Percentiles rank a stretch among this genome's conserved stretches.
Conservation (phyloP, 768 basidiomycete genomes). For the Cytidiella melzeri region DNA sequence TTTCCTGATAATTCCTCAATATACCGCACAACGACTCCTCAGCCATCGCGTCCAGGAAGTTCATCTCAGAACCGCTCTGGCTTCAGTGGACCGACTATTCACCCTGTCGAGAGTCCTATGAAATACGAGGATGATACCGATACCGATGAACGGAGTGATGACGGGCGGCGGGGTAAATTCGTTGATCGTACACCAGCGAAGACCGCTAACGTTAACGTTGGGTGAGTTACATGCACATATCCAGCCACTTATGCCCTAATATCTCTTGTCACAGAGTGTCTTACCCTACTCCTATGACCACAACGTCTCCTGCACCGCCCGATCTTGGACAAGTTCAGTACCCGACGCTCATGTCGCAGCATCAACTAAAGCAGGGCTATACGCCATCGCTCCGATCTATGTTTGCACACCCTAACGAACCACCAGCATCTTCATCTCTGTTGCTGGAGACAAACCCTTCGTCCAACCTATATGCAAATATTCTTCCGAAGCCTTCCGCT, state of each 20-base stretch:
- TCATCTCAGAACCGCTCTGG: constrained; percentile 29
- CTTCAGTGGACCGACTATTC: constrained; percentile 21
- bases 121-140: constrained; percentile 26
- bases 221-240: constrained; percentile 9
- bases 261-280: constrained; percentile 19
- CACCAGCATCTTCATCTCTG: constrained; percentile 33
- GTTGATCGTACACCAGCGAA: constrained; percentile 20
- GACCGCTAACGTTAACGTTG: constrained; percentile 11
- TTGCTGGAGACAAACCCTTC: constrained; percentile 33
- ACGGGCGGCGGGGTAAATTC: neutral
- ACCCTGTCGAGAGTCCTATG: constrained; percentile 65
- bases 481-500: constrained; percentile 28
- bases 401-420: constrained; percentile 40
- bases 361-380: constrained; percentile 75
- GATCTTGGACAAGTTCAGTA: constrained; percentile 46
- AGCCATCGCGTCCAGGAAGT: constrained; percentile 19
- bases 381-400: constrained; percentile 72
- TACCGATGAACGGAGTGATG: constrained; percentile 25
- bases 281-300: constrained; percentile 58
- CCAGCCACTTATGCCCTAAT: neutral
- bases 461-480: constrained; percentile 19
- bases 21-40: constrained; percentile 18
- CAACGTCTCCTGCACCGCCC: constrained; percentile 62
- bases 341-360: constrained; percentile 72
- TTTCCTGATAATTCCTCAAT: neutral